Conservation (phyloP, 768 basidiomycete species). For the Lentinula sp. region DNA sequence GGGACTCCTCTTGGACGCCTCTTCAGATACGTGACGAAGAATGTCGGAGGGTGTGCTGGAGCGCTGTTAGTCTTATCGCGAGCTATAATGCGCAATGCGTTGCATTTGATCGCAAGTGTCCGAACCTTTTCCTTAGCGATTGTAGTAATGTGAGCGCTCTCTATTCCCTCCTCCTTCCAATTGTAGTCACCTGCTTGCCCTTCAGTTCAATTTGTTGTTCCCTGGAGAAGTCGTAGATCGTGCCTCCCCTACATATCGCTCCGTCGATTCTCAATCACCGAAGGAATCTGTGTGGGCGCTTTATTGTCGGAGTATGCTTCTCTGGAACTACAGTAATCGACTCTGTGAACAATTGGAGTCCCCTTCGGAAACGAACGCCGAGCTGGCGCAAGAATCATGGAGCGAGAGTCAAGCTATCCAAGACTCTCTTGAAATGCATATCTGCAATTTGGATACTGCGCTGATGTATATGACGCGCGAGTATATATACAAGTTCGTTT, state of each 20-base stretch:
- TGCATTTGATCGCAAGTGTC: conserved; percentile 53
- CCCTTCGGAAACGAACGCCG: not conserved
- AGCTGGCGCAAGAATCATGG: conserved; percentile 53
- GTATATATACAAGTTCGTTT: conserved; percentile 66
- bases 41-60: conserved; percentile 73
- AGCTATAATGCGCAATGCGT: conserved; percentile 65
- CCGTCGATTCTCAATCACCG: conserved; percentile 42
- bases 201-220: conserved; percentile 59
- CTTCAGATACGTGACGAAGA: conserved; percentile 61
- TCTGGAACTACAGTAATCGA: conserved; percentile 69
- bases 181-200: not conserved
- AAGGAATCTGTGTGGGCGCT: conserved; percentile 81
- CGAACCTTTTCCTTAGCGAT: conserved; percentile 54
- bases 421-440: conserved; percentile 59
- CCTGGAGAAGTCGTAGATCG: conserved; percentile 67
- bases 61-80: conserved; percentile 61
- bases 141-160: conserved; percentile 52
- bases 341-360: conserved; percentile 28
- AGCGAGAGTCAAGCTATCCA: conserved; percentile 64
- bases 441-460: conserved; percentile 63
- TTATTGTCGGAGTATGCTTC: conserved; percentile 75
- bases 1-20: conserved; percentile 53
- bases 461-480: conserved; percentile 65
- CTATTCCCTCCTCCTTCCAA: not conserved
- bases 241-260: conserved; percentile 29